These are phyloP conservation scores for Epichloe sibirici DNA, from an alignment of 2,329 filamentous ascomycete species.

Conservation along the genomic window DNA sequence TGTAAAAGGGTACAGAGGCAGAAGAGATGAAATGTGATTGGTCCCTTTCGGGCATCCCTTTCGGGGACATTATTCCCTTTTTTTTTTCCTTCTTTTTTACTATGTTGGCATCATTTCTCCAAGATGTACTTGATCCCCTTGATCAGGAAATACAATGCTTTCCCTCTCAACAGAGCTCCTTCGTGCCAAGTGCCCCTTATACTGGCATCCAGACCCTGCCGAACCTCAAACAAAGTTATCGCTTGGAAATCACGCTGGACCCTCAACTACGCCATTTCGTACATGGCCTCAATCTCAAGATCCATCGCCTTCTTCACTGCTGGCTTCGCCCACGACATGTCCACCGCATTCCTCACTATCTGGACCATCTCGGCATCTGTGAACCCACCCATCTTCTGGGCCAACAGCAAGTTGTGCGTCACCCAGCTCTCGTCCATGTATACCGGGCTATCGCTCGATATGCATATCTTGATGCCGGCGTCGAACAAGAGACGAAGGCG, in stretches of 20 bases:
- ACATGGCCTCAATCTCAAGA: background rate
- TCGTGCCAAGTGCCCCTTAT: too few species aligned
- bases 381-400: conserved; percentile 27
- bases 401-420: conserved; percentile 32
- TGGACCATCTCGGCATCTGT: conserved; percentile 28
- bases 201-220: too few species aligned
- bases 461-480: conserved; percentile 49
- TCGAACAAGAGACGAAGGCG: conserved; percentile 40
- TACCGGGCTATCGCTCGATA: conserved; percentile 61
- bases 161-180: too few species aligned
- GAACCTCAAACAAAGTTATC: background rate
- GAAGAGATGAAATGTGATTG: too few species aligned
- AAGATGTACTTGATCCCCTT: too few species aligned
- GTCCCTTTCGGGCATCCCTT: too few species aligned
- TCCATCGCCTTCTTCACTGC: conserved; percentile 19
- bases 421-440: conserved; percentile 45
- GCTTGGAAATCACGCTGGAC: background rate
- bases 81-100: too few species aligned
- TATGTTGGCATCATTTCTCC: too few species aligned
- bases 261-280: background rate
- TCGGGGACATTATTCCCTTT: too few species aligned
- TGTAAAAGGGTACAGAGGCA: too few species aligned
- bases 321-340: conserved; percentile 32
- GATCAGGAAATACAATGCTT: too few species aligned
- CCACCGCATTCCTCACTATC: conserved; percentile 29